Evolutionary conservation across 1,139 yeast species (phyloP).

Genomic region (Casaregolazyma suthepensis): DNA sequence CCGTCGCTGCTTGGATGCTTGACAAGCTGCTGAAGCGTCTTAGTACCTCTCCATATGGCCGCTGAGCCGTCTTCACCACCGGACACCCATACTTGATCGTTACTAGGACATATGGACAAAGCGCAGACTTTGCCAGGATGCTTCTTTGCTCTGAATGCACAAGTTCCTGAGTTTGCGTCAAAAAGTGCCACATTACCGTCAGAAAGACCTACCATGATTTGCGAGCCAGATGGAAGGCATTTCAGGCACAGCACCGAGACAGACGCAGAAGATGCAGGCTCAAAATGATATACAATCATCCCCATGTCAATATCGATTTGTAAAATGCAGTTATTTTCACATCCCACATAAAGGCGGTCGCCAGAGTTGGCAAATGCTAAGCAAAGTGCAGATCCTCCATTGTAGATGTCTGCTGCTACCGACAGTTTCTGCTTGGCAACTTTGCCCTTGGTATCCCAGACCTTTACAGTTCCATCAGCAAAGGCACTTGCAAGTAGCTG

Average conservation of each 20-base stretch:
- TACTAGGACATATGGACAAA: slow-evolving; percentile 18
- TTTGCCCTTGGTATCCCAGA: slow-evolving; percentile 20
- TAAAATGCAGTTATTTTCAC: slow-evolving; percentile 23
- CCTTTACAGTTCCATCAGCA: slow-evolving; percentile 25
- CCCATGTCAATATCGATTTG: slow-evolving; percentile 26
- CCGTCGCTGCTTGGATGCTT: slow-evolving; percentile 8
- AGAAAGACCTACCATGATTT: slow-evolving; percentile 11
- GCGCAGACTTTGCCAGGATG: slow-evolving; percentile 25
- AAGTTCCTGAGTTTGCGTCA: slow-evolving; percentile 15
- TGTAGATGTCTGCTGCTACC: slow-evolving; percentile 8
- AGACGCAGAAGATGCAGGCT: slow-evolving; percentile 9
- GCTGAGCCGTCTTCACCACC: slow-evolving; percentile 29
- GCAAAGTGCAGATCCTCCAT: slow-evolving; percentile 12
- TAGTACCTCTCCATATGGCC: slow-evolving; percentile 26
- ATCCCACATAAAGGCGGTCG: slow-evolving; percentile 22
- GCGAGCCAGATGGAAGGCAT: slow-evolving; percentile 1
- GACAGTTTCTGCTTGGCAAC: slow-evolving; percentile 6
- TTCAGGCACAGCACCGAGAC: slow-evolving; percentile 1
- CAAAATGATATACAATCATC: slow-evolving; percentile 17
- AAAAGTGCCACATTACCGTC: slow-evolving; percentile 18
- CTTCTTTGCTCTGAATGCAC: slow-evolving; percentile 18
- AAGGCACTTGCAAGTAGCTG: slow-evolving; percentile 24
- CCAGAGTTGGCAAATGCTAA: slow-evolving; percentile 18
- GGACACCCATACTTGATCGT: slow-evolving; percentile 18
- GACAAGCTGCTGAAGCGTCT: slow-evolving; percentile 8